Evolutionary conservation across 345 rosid genomes (phyloP), one percentile per base, ranked within the genome.

Genomic region (Abelmoschus esculentus): DNA sequence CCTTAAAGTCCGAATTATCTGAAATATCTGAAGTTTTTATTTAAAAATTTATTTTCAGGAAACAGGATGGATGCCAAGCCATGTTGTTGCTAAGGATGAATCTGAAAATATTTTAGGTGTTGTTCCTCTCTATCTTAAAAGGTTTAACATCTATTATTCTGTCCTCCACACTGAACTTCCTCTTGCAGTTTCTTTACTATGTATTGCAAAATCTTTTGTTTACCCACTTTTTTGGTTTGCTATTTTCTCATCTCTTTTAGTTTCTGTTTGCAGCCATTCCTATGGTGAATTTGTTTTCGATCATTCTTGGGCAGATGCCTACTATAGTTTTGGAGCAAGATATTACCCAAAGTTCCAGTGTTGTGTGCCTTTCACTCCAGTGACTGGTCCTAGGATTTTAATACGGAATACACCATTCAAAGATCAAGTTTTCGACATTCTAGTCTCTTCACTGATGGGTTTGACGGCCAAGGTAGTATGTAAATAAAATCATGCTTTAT

Each of bases 331-430:
- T 72, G 97, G 98, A 34, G 76, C 85, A 68, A 81, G 91, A 85
- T 91, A 91, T 77, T 93, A 93, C 81, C 98, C 98, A 22, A 93
- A 93, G 83, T 88, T 89, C 63, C 98, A 93, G 74, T 89, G 89
- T 31, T 93, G 98, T 83, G 96, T 93, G 65, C 97, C 97, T 78
- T 91, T 93, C 84, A 91, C 98, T 38, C 98, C 97, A 0, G 97
- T 93, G 42, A 82, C 98, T 75, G 98, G 95, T 58, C 98, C 97
- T 38, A 82, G 96, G 88, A 88, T 93, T 75, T 70, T 93, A 64
- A 59, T 87, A 55, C 95, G 95, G 29, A 61, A 89, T 78, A 74
- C 75, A 59, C 68, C 84, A 56, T 75, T 71, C 72, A 89, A 81
- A 87, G 89, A 88, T 73, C 90, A 93, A 77, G 79, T 93, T 65